phyloP scores from a whole-genome alignment of 768 basidiomycete genomes.

The Plicaturopsis crispa region DNA sequence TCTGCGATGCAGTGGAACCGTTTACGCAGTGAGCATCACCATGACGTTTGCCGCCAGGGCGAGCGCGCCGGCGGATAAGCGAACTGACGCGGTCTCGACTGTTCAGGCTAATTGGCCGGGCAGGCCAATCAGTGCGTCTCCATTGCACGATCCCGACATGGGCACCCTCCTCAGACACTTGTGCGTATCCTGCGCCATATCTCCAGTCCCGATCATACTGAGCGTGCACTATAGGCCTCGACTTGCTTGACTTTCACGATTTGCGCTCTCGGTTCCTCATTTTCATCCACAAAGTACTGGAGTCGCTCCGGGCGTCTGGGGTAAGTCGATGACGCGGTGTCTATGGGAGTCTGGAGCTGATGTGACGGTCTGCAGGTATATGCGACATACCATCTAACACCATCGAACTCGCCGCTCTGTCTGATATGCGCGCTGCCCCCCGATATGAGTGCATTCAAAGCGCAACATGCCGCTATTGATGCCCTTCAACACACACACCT shows the following conservation, averaged over 20 bases:
- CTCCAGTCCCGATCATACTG: not conserved
- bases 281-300: constrained; percentile 58
- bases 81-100: constrained; percentile 4
- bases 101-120: constrained; percentile 38
- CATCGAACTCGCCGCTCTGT: constrained; percentile 52
- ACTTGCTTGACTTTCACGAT: constrained; percentile 64
- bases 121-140: constrained; percentile 44
- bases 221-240: constrained; percentile 34
- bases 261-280: constrained; percentile 52
- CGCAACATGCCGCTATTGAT: constrained; percentile 34
- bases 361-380: constrained; percentile 34
- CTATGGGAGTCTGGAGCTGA: constrained; percentile 4
- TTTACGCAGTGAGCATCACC: constrained; percentile 54
- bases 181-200: constrained; percentile 28
- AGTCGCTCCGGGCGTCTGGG: constrained; percentile 51
- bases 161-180: constrained; percentile 48
- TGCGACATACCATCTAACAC: constrained; percentile 56
- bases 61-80: not conserved
- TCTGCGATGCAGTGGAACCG: constrained; percentile 50
- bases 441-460: constrained; percentile 30
- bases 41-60: not conserved
- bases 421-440: constrained; percentile 48
- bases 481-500: constrained; percentile 37
- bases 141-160: constrained; percentile 66
- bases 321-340: constrained; percentile 28